Conservation (phyloP, 2,329 filamentous ascomycete species). For the Cucurbitaria berberidis region DNA sequence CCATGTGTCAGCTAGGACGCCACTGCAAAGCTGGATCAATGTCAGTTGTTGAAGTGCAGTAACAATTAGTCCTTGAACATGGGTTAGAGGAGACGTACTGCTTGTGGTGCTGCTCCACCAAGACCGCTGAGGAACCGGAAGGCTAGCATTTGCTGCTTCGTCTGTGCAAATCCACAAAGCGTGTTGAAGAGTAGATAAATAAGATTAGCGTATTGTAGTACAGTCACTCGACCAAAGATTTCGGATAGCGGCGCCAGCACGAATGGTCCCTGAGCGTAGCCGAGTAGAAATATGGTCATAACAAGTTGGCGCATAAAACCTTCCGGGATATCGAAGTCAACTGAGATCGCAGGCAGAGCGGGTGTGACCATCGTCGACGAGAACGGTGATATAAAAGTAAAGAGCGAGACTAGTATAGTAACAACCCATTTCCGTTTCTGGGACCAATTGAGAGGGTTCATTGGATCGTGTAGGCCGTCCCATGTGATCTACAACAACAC, state of each 20-base stretch:
- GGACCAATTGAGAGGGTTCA: slow-evolving; percentile 57
- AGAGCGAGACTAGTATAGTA: slow-evolving; percentile 52
- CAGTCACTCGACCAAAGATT: slow-evolving; percentile 43
- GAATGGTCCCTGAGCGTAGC: slow-evolving; percentile 47
- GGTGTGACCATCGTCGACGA: slow-evolving; percentile 49
- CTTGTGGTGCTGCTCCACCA: slow-evolving; percentile 43
- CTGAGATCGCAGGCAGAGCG: slow-evolving; percentile 34
- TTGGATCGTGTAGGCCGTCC: slow-evolving; percentile 54
- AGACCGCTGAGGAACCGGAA: slow-evolving; percentile 46
- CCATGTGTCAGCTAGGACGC: slow-evolving; percentile 61
- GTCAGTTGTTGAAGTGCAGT: slow-evolving; percentile 4
- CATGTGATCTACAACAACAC: slow-evolving; percentile 44
- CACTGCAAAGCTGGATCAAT: slow-evolving; percentile 38
- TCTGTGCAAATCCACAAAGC: slow-evolving; percentile 43
- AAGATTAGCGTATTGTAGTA: slow-evolving; percentile 44
- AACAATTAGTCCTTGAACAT: neutral
- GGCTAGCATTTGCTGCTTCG: slow-evolving; percentile 38
- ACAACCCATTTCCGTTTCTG: slow-evolving; percentile 53
- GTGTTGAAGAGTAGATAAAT: slow-evolving; percentile 45
- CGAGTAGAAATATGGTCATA: slow-evolving; percentile 48
- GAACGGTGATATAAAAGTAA: slow-evolving; percentile 49
- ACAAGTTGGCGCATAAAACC: slow-evolving; percentile 39
- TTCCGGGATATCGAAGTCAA: slow-evolving; percentile 41
- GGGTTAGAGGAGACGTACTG: slow-evolving; percentile 23
- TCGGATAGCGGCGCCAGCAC: slow-evolving; percentile 46